Evolutionary conservation across 2,329 filamentous ascomycete species (phyloP).

Genomic region (Alternaria ventricosa): DNA sequence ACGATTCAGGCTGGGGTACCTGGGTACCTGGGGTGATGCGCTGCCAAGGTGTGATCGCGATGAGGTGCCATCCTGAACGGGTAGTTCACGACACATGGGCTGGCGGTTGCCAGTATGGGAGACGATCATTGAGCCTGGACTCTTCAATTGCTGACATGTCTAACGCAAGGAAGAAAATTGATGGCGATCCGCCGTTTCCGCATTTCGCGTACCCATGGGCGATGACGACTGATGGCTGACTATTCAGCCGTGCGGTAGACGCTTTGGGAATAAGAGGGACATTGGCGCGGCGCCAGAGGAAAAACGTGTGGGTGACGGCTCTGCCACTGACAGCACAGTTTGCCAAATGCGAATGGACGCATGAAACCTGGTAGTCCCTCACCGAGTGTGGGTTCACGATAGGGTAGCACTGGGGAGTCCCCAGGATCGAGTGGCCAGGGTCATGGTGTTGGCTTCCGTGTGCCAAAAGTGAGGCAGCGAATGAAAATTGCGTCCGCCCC

Average conservation of each 20-base stretch:
- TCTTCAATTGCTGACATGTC: not conserved
- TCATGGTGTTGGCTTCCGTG: slow-evolving; percentile 8
- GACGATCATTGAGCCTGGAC: slow-evolving; percentile 17
- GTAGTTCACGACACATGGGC: slow-evolving; percentile 11
- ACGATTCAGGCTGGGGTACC: not conserved
- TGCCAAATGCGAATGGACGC: slow-evolving; percentile 29
- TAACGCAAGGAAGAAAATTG: slow-evolving; percentile 15
- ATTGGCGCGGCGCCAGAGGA: slow-evolving; percentile 21
- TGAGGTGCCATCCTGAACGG: slow-evolving; percentile 5
- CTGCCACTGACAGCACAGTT: slow-evolving; percentile 30
- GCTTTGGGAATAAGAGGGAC: slow-evolving; percentile 19
- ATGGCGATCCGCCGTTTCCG: slow-evolving; percentile 16
- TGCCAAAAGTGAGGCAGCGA: slow-evolving; percentile 39
- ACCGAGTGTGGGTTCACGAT: slow-evolving; percentile 22
- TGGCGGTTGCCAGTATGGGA: slow-evolving; percentile 3
- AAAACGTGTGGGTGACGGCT: slow-evolving; percentile 20
- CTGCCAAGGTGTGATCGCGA: not conserved
- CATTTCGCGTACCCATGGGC: slow-evolving; percentile 11
- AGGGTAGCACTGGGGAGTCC: slow-evolving; percentile 30
- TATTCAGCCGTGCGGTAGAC: slow-evolving; percentile 25
- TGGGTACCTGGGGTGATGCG: not conserved
- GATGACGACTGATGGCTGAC: slow-evolving; percentile 25
- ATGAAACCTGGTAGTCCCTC: slow-evolving; percentile 25
- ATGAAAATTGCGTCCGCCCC: slow-evolving; percentile 17
- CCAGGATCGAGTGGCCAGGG: slow-evolving; percentile 15